These are phyloP conservation scores for Ophiostoma fasciatum DNA, from an alignment of 2,329 filamentous ascomycete species.

Conservation along the genomic window DNA sequence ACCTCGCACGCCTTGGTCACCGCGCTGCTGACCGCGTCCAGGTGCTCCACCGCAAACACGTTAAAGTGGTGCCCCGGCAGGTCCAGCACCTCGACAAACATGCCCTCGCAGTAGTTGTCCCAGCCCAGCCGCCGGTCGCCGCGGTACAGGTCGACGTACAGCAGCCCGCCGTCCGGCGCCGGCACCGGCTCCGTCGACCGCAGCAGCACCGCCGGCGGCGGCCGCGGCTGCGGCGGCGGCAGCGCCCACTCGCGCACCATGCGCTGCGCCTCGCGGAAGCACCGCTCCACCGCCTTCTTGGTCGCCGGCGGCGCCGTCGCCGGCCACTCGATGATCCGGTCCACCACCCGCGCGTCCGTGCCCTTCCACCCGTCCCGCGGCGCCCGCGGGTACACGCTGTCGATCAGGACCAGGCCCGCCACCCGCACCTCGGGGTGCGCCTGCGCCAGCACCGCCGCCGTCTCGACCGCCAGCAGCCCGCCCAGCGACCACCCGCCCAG, in stretches of 20 bases:
- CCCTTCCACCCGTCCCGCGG: conserved; percentile 5
- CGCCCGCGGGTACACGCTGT: conserved; percentile 26
- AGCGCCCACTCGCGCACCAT: conserved; percentile 25
- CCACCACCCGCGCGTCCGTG: conserved; percentile 14
- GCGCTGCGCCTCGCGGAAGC: conserved; percentile 26
- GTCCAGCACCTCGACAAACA: conserved; percentile 31
- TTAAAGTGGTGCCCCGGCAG: conserved; percentile 38
- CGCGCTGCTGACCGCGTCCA: conserved; percentile 15
- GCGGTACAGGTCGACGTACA: conserved; percentile 29
- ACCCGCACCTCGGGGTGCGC: conserved; percentile 21
- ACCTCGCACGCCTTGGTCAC: conserved; percentile 16
- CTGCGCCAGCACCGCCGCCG: conserved; percentile 27
- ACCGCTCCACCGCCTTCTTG: conserved; percentile 17
- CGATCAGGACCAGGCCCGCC: conserved; percentile 36
- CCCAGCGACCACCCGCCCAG: conserved; percentile 43
- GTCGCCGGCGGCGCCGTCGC: conserved; percentile 17
- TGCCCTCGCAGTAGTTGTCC: conserved; percentile 28
- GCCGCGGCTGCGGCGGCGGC: conserved; percentile 14
- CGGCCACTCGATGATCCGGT: conserved; percentile 15
- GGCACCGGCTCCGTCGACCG: conserved; percentile 28
- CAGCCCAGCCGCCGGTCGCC: conserved; percentile 30
- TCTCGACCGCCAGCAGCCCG: conserved; percentile 35
- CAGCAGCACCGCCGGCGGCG: conserved; percentile 27
- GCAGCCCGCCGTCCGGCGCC: conserved; percentile 13
- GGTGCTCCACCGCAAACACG: conserved; percentile 22